These are phyloP conservation scores for Leishmania amazonensis DNA, from an alignment of 208 protist species.

Conservation along the genomic window DNA sequence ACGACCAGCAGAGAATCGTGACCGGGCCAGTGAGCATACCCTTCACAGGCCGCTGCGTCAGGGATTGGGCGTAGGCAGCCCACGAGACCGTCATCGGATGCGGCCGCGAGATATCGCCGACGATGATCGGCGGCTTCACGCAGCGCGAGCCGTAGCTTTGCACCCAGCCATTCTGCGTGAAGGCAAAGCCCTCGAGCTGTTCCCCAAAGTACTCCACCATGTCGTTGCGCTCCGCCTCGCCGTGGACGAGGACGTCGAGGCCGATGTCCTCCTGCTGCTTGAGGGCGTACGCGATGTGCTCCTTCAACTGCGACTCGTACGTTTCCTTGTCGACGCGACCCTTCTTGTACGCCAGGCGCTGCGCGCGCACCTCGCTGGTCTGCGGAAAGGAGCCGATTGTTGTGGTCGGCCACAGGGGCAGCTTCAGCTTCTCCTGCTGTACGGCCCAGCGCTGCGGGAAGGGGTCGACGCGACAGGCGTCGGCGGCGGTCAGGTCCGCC, in stretches of 20 bases:
- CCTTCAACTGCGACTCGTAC: slow-evolving; percentile 72
- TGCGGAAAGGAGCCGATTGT: slow-evolving; percentile 93
- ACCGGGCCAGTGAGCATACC: slow-evolving; percentile 93
- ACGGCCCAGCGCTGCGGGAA: slow-evolving; percentile 45
- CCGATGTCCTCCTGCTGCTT: slow-evolving; percentile 80
- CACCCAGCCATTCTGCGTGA: slow-evolving; percentile 88
- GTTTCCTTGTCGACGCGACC: slow-evolving; percentile 41
- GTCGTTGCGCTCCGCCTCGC: slow-evolving; percentile 90
- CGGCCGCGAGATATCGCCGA: slow-evolving; percentile 71
- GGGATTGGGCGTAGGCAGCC: slow-evolving; percentile 72
- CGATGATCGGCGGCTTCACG: slow-evolving; percentile 90
- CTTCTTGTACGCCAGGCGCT: slow-evolving; percentile 65
- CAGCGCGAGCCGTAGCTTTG: slow-evolving; percentile 84
- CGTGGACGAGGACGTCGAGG: slow-evolving; percentile 91
- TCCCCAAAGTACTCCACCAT: slow-evolving; percentile 95
- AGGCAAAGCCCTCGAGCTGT: slow-evolving; percentile 79
- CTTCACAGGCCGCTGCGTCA: slow-evolving; percentile 77
- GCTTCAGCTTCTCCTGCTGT: slow-evolving; percentile 48
- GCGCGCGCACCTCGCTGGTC: slow-evolving; percentile 73
- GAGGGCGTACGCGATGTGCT: slow-evolving; percentile 82
- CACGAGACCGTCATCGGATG: slow-evolving; percentile 82
- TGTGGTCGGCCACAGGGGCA: slow-evolving; percentile 87
- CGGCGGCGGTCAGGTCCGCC: slow-evolving; percentile 24
- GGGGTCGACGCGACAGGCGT: slow-evolving; percentile 22
- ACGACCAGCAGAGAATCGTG: slow-evolving; percentile 92